Conservation (phyloP, 805 yeast species). For the Cyberlindnera saturnus region DNA sequence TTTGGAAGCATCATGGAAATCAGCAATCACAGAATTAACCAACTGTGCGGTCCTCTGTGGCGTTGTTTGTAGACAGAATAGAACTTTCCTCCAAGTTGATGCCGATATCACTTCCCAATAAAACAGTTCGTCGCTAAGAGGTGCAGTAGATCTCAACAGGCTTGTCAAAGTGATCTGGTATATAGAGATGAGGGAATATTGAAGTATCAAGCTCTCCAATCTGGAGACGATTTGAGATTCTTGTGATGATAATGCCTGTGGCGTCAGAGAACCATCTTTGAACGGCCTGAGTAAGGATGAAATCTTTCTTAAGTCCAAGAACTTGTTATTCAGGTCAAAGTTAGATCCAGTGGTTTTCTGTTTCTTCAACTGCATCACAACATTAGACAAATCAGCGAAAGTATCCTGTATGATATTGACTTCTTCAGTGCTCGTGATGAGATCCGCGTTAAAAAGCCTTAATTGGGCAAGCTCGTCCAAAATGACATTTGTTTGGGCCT, state of each 20-base stretch:
- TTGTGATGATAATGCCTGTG: too few relatives aligned
- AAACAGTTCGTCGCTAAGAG: conserved; percentile 36
- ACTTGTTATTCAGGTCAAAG: conserved; percentile 4
- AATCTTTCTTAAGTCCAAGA: conserved; percentile 7
- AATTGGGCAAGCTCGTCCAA: conserved; percentile 14
- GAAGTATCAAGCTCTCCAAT: too few relatives aligned
- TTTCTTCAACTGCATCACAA: background rate
- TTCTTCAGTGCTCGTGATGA: background rate
- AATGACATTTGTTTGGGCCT: conserved; percentile 7
- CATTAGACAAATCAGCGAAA: background rate
- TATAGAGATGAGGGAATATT: conserved; percentile 27
- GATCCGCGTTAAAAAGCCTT: background rate
- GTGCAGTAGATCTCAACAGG: conserved; percentile 35
- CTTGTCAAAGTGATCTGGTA: conserved; percentile 30
- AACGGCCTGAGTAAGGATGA: conserved; percentile 8
- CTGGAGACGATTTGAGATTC: too few relatives aligned
- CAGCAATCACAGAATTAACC: conserved; percentile 19
- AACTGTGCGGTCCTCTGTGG: conserved; percentile 23
- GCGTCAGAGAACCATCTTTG: background rate
- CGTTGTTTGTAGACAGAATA: conserved; percentile 36
- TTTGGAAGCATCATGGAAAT: conserved; percentile 12
- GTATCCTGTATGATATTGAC: background rate
- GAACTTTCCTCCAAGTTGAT: conserved; percentile 25
- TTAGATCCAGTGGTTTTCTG: background rate
- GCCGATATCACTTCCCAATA: conserved; percentile 39